These are phyloP conservation scores for Quambalaria eucalypti DNA, from an alignment of 1,284 basidiomycete genomes.

Conservation along the genomic window DNA sequence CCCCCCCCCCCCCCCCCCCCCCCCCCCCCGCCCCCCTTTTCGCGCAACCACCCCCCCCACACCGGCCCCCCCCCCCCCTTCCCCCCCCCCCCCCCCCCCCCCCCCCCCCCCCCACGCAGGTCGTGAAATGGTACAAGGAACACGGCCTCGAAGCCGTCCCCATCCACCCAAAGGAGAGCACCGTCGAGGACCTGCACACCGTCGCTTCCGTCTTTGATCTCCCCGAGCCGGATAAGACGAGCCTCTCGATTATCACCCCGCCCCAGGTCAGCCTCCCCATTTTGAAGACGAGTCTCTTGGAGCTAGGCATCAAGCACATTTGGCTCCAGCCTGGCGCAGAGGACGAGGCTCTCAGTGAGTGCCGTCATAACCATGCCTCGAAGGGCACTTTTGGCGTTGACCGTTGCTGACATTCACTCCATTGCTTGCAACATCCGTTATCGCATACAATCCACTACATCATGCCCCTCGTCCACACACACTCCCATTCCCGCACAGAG, in stretches of 20 bases:
- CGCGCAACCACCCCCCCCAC: no score
- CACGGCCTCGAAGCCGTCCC: conserved; percentile 28
- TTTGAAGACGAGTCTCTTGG: conserved; percentile 22
- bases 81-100: background rate
- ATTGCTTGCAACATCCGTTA: background rate
- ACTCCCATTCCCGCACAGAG: conserved; percentile 2
- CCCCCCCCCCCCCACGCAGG: conserved; percentile 9
- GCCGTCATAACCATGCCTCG: background rate
- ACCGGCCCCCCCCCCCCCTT: no score
- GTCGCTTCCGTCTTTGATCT: conserved; percentile 11
- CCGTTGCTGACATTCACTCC: no score
- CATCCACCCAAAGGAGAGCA: conserved; percentile 32
- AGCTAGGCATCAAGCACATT: conserved; percentile 23
- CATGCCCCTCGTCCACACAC: background rate
- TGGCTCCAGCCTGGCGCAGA: conserved; percentile 43
- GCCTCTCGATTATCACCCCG: conserved; percentile 38
- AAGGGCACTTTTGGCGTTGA: background rate
- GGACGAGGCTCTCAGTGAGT: conserved; percentile 20
- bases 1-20: no score
- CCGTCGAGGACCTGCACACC: conserved; percentile 21
- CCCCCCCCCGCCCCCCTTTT: no score
- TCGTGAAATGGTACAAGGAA: conserved; percentile 39
- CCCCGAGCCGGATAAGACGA: conserved; percentile 16
- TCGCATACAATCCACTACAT: background rate
- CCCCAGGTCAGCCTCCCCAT: conserved; percentile 31